Percentiles rank a stretch among this genome's conserved stretches.
Evolutionary conservation across 2,329 filamentous ascomycete species (phyloP).

Genomic region (Neopestalotiopsis clavispora): DNA sequence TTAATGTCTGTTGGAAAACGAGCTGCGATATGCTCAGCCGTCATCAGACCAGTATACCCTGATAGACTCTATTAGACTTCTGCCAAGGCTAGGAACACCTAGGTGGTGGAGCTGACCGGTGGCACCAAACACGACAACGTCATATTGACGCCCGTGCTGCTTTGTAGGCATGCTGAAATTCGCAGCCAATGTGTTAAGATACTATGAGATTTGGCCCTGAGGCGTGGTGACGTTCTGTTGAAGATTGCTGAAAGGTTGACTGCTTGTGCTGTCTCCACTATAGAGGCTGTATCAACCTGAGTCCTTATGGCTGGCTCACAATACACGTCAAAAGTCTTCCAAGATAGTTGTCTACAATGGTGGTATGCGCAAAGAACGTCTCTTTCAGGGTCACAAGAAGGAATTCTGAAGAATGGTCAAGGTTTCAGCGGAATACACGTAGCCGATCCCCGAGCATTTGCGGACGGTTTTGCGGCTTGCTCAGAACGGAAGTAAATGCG

Average conservation of each 20-base stretch:
- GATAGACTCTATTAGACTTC: conserved; percentile 13
- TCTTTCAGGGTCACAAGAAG: no score
- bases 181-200: no score
- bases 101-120: conserved; percentile 49
- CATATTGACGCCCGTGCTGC: conserved; percentile 58
- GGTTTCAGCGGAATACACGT: background rate
- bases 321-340: no score
- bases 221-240: conserved; percentile 17
- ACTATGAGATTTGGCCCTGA: background rate
- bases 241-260: conserved; percentile 22
- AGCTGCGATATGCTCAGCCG: conserved; percentile 36
- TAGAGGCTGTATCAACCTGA: background rate
- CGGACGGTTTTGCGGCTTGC: background rate
- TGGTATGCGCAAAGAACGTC: no score
- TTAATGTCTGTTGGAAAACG: conserved; percentile 34
- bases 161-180: conserved; percentile 48
- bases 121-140: conserved; percentile 62
- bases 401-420: no score
- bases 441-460: background rate
- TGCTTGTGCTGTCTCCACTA: background rate
- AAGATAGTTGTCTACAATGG: no score
- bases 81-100: background rate
- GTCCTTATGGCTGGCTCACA: no score
- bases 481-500: background rate
- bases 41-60: conserved; percentile 38